These are phyloP conservation scores for Aphanomyces euteiches DNA, from an alignment of 352 stramenopile species.

Conservation along the genomic window DNA sequence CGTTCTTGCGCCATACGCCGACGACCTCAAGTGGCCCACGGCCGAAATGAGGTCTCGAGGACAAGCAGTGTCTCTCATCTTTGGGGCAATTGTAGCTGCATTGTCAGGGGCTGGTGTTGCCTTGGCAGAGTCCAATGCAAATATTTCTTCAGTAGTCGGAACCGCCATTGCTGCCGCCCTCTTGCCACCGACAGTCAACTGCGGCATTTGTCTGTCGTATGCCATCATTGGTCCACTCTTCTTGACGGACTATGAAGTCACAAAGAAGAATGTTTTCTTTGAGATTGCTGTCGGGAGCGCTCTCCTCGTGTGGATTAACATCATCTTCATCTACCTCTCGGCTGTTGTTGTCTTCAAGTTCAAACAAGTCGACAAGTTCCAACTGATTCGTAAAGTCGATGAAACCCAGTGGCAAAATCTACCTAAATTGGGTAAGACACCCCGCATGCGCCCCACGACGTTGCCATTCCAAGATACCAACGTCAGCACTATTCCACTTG, in stretches of 20 bases:
- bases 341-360: constrained; percentile 87
- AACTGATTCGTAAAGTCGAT: constrained; percentile 72
- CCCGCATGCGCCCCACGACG: background rate
- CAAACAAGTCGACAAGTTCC: constrained; percentile 82
- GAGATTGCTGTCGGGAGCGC: constrained; percentile 80
- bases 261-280: constrained; percentile 76
- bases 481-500: background rate
- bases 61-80: constrained; percentile 74
- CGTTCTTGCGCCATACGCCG: constrained; percentile 71
- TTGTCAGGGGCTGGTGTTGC: constrained; percentile 72
- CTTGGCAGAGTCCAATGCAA: constrained; percentile 79
- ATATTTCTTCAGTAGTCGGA: constrained; percentile 87
- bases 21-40: constrained; percentile 63
- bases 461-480: background rate
- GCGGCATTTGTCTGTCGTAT: constrained; percentile 82
- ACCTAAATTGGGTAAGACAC: constrained; percentile 35
- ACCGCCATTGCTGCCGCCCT: constrained; percentile 80
- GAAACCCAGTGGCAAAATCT: constrained; percentile 77
- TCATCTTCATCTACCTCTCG: constrained; percentile 84
- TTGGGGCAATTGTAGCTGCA: constrained; percentile 72
- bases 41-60: constrained; percentile 75
- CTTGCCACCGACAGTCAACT: constrained; percentile 82
- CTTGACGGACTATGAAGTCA: constrained; percentile 37
- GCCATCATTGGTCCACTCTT: constrained; percentile 83
- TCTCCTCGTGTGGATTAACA: constrained; percentile 84